Evolutionary conservation across 805 yeast genomes (phyloP).

Genomic region (Ogataea methylovora): DNA sequence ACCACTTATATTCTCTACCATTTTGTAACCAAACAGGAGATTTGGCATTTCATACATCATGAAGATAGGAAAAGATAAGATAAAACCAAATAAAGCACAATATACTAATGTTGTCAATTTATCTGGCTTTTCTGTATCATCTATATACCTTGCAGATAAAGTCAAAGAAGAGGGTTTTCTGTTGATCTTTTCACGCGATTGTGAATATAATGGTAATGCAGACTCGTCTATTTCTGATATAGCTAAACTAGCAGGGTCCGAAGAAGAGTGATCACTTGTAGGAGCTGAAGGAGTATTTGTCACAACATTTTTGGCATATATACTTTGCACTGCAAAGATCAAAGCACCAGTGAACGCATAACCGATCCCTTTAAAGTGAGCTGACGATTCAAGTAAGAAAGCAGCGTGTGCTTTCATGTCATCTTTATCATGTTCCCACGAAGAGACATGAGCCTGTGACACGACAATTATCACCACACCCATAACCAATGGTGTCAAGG

Average conservation of each 20-base stretch:
- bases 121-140: slow-evolving; percentile 47
- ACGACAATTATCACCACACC: slow-evolving; percentile 47
- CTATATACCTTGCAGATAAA: not conserved
- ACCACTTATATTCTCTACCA: not conserved
- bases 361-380: slow-evolving; percentile 50
- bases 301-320: slow-evolving; percentile 76
- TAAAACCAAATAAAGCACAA: slow-evolving; percentile 67
- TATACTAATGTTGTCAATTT: slow-evolving; percentile 75
- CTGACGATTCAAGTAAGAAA: not conserved
- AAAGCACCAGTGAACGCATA: slow-evolving; percentile 63
- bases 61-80: slow-evolving; percentile 70
- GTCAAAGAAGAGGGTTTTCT: slow-evolving; percentile 4
- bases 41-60: slow-evolving; percentile 49
- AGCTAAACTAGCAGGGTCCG: slow-evolving; percentile 2
- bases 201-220: not conserved
- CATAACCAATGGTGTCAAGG: slow-evolving; percentile 41
- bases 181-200: slow-evolving; percentile 1
- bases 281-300: slow-evolving; percentile 31
- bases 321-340: slow-evolving; percentile 79
- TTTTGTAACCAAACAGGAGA: slow-evolving; percentile 8
- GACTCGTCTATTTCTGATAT: not conserved
- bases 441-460: slow-evolving; percentile 22
- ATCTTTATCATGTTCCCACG: slow-evolving; percentile 7
- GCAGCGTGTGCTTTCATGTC: not conserved
- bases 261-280: not conserved